Base-by-base conservation (phyloP, 1,284 basidiomycete genomes). In the Neonothopanus nambi region DNA sequence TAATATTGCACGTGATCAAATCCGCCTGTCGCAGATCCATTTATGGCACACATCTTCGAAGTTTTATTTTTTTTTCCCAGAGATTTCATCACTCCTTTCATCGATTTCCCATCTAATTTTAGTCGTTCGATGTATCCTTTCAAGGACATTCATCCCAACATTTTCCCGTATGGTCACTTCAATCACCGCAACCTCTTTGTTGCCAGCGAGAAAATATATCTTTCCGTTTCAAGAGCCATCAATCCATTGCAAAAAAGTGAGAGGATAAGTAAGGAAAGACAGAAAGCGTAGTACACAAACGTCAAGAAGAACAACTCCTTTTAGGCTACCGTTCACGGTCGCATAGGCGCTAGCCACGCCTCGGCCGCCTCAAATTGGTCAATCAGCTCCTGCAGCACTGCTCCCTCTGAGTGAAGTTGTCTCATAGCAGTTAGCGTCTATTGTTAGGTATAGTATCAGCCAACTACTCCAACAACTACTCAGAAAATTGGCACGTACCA, bases 331-430 rank as follows among this genome's bases (percentile, higher is more conserved):
- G 12, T 36, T 79, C 76, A 93, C 59, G 91, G 91, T 63, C 92
- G 76, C 91, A 95, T 94, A 53, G 93, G 94, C 63, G 81, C 84
- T 63, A 98, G 76, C 95, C 95, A 98, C 57, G 82, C 82, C 71
- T 98, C 91, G 15, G 96, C 96, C 54, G 85, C 85, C 75, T 96
- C 93, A 72, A 99, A 99, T 75, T 96, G 91, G 71, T 91, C 87
- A 66, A 91, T 91, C 70, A 98, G 73, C 67, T 95, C 89, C 41
- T 82, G 79, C 62, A 91, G 74, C 51, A 93, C 88, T 33, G 86
- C 82, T 45, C 84, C 84, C 69, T 95, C 91, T 52, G 86, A 85
- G 70, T 91, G 87, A 70, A 98, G 77, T 60, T 89, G 86, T 70
- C 93, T 80, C 77, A 98, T 91, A 63, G 92, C 93, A 48, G 83